Base-by-base conservation (phyloP, 2,329 filamentous ascomycete genomes). In the Stromatinia cepivora region DNA sequence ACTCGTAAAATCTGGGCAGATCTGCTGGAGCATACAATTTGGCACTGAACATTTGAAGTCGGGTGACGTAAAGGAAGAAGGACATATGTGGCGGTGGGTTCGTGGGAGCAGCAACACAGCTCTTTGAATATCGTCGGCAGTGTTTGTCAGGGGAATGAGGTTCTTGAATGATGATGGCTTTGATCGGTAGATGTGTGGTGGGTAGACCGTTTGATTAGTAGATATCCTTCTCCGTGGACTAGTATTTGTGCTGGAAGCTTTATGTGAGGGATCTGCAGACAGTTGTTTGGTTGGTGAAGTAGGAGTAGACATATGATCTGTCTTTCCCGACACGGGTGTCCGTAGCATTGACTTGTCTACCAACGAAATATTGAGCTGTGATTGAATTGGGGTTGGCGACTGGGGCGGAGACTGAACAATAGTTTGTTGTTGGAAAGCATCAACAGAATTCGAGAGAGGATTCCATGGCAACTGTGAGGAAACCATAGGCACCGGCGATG, bases 31-130 rank as follows among this genome's bases (percentile, higher is more conserved):
- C 8, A 64, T 50, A 52, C 61, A 64, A 20, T 52, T 22, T 52
- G 34, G 31, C 11, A 52, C 34, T 22, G 22, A 15, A 25, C 61
- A 64, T 5, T 64, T 50, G 4, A 52, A 64, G 17, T 64, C 31
- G 9, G 46, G n/a, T 11, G 61, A 39, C 4, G 31, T 28, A 5
- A 64, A 48, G 28, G 61, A 64, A 28, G 61, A 64, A 28, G 61
- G 61, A 15, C 61, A 64, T 36, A 64, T 42, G 17, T 64, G 61
- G n/a, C 61, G 61, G 61, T 64, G 34, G 9, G 46, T 39, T 52
- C 34, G 46, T 9, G 61, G 61, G n/a, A 64, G 4, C 13, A 28
- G n/a, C 4, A 52, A 52, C 4, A 22, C 34, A 15, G 48, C 61
- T 28, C 10, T 52, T 25, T 64, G 34, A 3, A 64, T 52, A 13